These are phyloP conservation scores for Helenozyma baotianmanensis DNA, from an alignment of 805 yeast genomes.

Conservation along the genomic window DNA sequence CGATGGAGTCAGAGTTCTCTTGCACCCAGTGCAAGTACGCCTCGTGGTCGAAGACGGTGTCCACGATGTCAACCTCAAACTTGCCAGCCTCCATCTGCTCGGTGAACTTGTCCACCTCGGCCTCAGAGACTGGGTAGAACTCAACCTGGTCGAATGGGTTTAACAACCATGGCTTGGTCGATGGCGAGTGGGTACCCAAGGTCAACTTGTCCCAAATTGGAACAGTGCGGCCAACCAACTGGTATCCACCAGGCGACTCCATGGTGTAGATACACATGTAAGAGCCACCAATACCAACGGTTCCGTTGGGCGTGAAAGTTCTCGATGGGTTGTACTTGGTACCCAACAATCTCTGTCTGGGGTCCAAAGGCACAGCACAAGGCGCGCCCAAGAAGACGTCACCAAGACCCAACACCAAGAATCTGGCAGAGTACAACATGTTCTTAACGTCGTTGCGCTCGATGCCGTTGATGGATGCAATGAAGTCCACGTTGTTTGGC, in stretches of 20 bases:
- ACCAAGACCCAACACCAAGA: slow-evolving; percentile 90
- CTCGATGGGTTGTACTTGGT: slow-evolving; percentile 95
- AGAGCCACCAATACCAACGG: slow-evolving; percentile 98
- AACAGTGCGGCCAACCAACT: slow-evolving; percentile 90
- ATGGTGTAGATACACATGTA: slow-evolving; percentile 98
- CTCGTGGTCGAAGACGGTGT: slow-evolving; percentile 77
- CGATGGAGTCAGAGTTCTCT: slow-evolving; percentile 68
- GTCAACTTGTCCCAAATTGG: slow-evolving; percentile 97
- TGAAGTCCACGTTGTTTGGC: slow-evolving; percentile 95
- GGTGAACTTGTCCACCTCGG: slow-evolving; percentile 64
- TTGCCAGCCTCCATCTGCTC: slow-evolving; percentile 78
- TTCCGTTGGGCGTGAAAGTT: slow-evolving; percentile 93
- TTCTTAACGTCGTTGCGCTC: slow-evolving; percentile 71
- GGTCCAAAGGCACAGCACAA: slow-evolving; percentile 97
- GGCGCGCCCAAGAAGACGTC: slow-evolving; percentile 98
- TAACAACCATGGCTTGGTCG: slow-evolving; percentile 78
- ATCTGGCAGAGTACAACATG: slow-evolving; percentile 84
- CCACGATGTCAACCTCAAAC: slow-evolving; percentile 69
- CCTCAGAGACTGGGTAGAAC: slow-evolving; percentile 87
- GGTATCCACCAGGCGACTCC: slow-evolving; percentile 99
- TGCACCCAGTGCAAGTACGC: slow-evolving; percentile 76
- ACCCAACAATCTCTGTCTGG: slow-evolving; percentile 89
- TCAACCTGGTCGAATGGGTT: slow-evolving; percentile 92
- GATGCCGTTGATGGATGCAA: slow-evolving; percentile 83
- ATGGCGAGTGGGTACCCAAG: slow-evolving; percentile 58